These are phyloP conservation scores for Abeoforma whisleri DNA, from an alignment of 78 protist genomes.

Conservation along the genomic window DNA sequence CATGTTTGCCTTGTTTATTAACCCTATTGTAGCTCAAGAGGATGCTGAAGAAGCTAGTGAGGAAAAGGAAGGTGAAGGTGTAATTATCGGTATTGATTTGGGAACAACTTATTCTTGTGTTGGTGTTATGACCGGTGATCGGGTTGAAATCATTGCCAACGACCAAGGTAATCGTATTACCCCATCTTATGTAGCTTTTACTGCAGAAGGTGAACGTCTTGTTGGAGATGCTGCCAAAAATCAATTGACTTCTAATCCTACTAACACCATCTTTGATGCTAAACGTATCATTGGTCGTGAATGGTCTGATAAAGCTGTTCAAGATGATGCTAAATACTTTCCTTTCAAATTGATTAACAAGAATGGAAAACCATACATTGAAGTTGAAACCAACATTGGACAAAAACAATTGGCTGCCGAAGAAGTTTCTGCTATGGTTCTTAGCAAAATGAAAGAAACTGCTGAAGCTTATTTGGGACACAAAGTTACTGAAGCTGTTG, in stretches of 20 bases:
- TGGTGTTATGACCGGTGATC: slow-evolving; percentile 59
- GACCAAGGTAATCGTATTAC: slow-evolving; percentile 79
- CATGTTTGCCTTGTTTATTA: no score
- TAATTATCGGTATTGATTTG: slow-evolving; percentile 42
- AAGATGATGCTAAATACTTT: slow-evolving; percentile 65
- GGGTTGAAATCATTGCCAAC: slow-evolving; percentile 86
- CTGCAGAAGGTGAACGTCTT: slow-evolving; percentile 77
- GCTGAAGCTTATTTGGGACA: slow-evolving; percentile 93
- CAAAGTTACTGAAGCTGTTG: slow-evolving; percentile 79
- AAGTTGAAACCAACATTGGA: slow-evolving; percentile 60
- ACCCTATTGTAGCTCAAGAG: no score
- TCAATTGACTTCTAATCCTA: slow-evolving; percentile 83
- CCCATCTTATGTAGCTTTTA: slow-evolving; percentile 90
- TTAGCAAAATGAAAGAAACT: slow-evolving; percentile 77
- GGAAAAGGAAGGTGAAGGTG: no score
- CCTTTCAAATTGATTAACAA: slow-evolving; percentile 80
- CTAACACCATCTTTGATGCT: slow-evolving; percentile 77
- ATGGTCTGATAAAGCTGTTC: slow-evolving; percentile 78
- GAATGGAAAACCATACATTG: slow-evolving; percentile 85
- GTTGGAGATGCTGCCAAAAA: slow-evolving; percentile 92
- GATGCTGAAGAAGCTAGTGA: no score
- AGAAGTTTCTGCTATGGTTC: slow-evolving; percentile 96
- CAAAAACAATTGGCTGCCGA: slow-evolving; percentile 83
- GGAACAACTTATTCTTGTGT: slow-evolving; percentile 52
- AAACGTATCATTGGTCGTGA: slow-evolving; percentile 81